Evolutionary conservation across 176 grass and related monocot genomes (phyloP).

Genomic region (Melocanna baccifera): DNA sequence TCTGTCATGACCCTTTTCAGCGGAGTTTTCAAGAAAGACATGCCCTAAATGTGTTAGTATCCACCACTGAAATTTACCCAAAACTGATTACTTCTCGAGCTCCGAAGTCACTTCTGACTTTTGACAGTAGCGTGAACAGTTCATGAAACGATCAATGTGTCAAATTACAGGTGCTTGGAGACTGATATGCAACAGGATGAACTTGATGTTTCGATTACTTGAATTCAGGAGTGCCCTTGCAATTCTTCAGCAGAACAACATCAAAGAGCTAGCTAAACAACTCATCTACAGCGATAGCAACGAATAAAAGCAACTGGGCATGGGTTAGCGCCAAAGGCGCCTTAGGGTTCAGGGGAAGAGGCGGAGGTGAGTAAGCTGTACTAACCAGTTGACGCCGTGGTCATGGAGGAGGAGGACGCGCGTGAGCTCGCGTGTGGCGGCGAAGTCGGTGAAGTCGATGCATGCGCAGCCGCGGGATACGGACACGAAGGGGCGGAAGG

Average conservation of each 20-base stretch:
- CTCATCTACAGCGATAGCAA: not conserved
- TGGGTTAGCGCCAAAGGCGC: not conserved
- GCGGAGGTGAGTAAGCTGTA: not conserved
- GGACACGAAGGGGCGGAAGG: slow-evolving; percentile 67
- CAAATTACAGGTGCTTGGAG: not conserved
- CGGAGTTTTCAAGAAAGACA: not conserved
- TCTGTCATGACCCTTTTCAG: not conserved
- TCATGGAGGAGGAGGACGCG: slow-evolving; percentile 92
- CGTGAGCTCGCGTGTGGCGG: slow-evolving; percentile 74
- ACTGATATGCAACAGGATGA: not conserved
- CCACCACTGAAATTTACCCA: not conserved
- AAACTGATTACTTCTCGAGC: not conserved
- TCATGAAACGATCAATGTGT: not conserved
- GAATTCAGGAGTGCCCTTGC: not conserved
- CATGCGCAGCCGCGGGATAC: slow-evolving; percentile 40
- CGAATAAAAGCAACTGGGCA: not conserved
- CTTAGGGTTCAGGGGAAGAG: not conserved
- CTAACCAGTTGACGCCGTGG: slow-evolving; percentile 74
- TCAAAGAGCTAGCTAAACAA: not conserved
- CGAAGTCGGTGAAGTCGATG: slow-evolving; percentile 61
- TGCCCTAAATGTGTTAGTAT: not conserved
- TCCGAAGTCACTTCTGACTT: not conserved
- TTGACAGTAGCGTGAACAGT: not conserved
- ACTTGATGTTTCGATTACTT: not conserved
- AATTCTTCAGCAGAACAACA: not conserved